Evolutionary conservation across 129 eudicot genomes (phyloP).

Genomic region (Deinandra increscens): DNA sequence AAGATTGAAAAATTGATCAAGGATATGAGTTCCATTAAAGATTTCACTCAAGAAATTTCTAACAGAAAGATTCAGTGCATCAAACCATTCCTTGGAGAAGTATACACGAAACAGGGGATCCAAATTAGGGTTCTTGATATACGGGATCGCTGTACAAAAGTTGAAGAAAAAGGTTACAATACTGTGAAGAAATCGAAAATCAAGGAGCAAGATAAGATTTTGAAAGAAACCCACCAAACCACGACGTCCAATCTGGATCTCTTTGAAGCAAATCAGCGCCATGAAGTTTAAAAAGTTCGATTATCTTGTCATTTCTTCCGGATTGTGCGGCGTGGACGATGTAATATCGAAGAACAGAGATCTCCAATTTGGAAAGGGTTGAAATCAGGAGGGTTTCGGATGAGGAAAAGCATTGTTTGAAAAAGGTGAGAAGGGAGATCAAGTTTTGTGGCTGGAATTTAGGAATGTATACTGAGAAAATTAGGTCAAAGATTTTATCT

Average conservation of each 20-base stretch:
- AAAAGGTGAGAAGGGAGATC: constrained; percentile 58
- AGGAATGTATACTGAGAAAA: constrained; percentile 75
- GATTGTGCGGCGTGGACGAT: constrained; percentile 56
- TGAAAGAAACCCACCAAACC: constrained; percentile 70
- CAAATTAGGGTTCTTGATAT: constrained; percentile 70
- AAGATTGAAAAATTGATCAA: constrained; percentile 9
- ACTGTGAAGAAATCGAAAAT: constrained; percentile 5
- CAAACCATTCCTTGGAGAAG: constrained; percentile 83
- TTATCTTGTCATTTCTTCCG: constrained; percentile 60
- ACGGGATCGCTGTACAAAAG: constrained; percentile 65
- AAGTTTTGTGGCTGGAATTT: constrained; percentile 64
- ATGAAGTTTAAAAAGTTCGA: constrained; percentile 56
- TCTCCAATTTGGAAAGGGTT: constrained; percentile 59
- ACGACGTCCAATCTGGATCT: constrained; percentile 71
- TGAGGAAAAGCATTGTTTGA: constrained; percentile 68
- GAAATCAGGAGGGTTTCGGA: constrained; percentile 47
- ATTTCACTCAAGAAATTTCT: constrained; percentile 82
- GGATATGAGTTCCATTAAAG: constrained; percentile 94
- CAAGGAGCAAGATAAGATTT: constrained; percentile 1
- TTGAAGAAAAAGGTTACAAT: background rate
- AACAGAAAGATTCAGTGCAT: constrained; percentile 63
- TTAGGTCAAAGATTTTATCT: constrained; percentile 80
- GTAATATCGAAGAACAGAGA: constrained; percentile 67
- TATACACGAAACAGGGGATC: constrained; percentile 78
- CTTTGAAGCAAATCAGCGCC: constrained; percentile 68